Base-by-base conservation (phyloP, 495 filamentous ascomycete genomes). In the Lichenothelia convexa region DNA sequence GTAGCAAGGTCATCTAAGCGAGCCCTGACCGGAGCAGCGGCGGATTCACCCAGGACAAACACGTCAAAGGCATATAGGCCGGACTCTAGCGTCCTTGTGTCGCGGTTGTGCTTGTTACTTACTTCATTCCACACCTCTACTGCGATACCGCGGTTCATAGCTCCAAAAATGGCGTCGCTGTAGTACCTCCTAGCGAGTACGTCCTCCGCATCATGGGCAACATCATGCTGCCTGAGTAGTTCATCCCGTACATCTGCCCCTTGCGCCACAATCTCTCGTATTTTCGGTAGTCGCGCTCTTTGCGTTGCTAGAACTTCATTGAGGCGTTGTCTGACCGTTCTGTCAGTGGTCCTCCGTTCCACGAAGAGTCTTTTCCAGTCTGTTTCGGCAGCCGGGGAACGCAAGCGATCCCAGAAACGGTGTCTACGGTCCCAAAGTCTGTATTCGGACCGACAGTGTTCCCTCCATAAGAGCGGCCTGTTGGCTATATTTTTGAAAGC, bases 171-270 rank as follows among this genome's bases (percentile, higher is more conserved):
- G 7, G 71, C 69, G 42, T 65, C 66, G 27, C 78, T 73, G 49
- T 80, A 84, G 47, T 79, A 93, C 75, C 80, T 78, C 59, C 84
- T 67, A 12, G 89, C 82, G 44, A 97, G 57, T 35, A 75, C 65
- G 61, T 97, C 86, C 16, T 79, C 71, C 9, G 53, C 60, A 12
- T 68, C 61, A n/a, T 74, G 64, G 21, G 63, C 59, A 21, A 66
- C 58, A 7, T 58, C 55, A 33, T 65, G 67, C 45, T 92, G 71
- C 39, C 66, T 62, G 29, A 87, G 44, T 24, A 97, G 63, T 17
- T 70, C 73, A 50, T 93, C 89, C 50, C 93, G 93, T 16, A 72
- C 81, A 65, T 95, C 84, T 40, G 80, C 87, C 1, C 85, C 89
- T 44, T 72, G 58, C 29, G 62, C 55, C 37, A 75, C 70, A 35